Base-by-base conservation (phyloP, 208 protist species). In the Leishmania guyanensis region DNA sequence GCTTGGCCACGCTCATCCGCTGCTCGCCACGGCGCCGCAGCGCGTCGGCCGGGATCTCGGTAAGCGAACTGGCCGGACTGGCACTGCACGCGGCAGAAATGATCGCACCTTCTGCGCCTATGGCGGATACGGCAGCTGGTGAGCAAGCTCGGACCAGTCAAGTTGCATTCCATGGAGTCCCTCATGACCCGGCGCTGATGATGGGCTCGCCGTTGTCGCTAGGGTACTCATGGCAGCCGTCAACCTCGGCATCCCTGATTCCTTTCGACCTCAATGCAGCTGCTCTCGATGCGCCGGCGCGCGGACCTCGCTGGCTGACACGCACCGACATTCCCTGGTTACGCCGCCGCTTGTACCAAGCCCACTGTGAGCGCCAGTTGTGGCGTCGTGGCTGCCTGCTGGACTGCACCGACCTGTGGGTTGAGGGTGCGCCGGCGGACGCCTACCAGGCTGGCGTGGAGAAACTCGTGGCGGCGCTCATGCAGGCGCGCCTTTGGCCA, bases 331-430 rank as follows among this genome's bases (percentile, higher is more conserved):
- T 97, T 36, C 94, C 94, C 6, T 95, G 87, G 87, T 85, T 97
- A 60, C 87, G 87, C 33, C 89, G 92, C 16, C 90, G 91, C 33
- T 87, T 90, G 65, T 95, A 90, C 82, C 90, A 94, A 82, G 94
- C 92, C 22, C 87, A 90, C 87, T 97, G 94, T 86, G 94, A 97
- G 87, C 88, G 88, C 16, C 83, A 89, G 81, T 84, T 97, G 43
- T 84, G 89, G 86, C 80, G 84, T 8, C 86, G 83, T 51, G 88
- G 91, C 77, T 86, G 86, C 87, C 88, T 80, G 60, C 85, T 95
- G 29, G 92, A 97, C 84, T 95, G 90, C 85, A 89, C 90, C 1
- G 91, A 94, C 73, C 81, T 95, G 58, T 97, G 94, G 94, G 74
- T 93, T 29, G 89, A 93, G 39, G 89, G 89, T 5, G 87, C 88